Evolutionary conservation across 169 alveolate species (phyloP), one percentile per base, ranked within the genome.

Genomic region (Plasmodium gallinaceum): DNA sequence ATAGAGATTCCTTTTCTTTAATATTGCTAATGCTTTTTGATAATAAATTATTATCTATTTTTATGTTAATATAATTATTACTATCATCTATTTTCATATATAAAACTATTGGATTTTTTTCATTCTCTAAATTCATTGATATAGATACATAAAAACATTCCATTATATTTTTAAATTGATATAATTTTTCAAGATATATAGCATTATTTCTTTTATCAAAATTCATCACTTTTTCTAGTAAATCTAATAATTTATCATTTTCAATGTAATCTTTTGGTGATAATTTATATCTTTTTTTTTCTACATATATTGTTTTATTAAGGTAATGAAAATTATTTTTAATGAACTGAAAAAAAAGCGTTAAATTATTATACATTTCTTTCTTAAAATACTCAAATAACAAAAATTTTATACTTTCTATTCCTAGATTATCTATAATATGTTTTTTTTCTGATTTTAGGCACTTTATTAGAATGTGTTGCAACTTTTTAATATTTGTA

Each of bases 331-430:
- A 62, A 76, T 76, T 76, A 3, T 62, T 39, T 32, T 57, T 76
- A 18, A 76, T 48, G 42, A 76, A 76, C 14, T 64, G 62, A 39
- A 76, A 61, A 24, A 76, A 24, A n/a, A 64, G 5, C 37, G 5
- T 62, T n/a, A 76, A 5, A 16, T 48, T 26, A 24, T 39, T 54
- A 64, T 76, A 62, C 9, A 76, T 42, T n/a, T 76, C 68, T 26
- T 62, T 26, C 46, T 61, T 62, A 76, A 76, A 76, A 39, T 76
- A 26, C 46, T 61, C 76, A 76, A 20, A 76, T 46, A 64, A 76
- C 24, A 46, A 68, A 0, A 32, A 5, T 39, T 42, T 64, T 0
- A 62, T 60, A 45, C 20, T 76, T 26, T 18, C 24, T 45, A 76
- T 62, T 1, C 76, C 76, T 39, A 76, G 7, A 7, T 76, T 51